Evolutionary conservation across 805 yeast genomes (phyloP), one percentile per base, ranked within the genome.

Genomic region (Saturnispora serradocipensis): DNA sequence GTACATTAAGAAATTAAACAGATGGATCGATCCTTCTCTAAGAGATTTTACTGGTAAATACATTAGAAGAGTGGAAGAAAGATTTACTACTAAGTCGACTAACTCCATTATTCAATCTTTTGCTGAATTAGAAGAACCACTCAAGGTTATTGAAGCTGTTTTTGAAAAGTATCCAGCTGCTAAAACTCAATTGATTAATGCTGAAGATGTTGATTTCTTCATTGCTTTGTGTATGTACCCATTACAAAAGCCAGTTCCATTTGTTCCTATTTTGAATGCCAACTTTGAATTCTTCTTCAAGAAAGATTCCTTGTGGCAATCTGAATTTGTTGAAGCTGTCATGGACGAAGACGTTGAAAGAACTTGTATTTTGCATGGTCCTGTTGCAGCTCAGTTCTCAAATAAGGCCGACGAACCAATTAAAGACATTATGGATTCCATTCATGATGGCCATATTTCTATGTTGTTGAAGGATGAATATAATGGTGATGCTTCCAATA

Each of bases 231-330:
- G 96, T 67, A 76, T 82, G 58, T 82, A 82, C 65, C 96, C 96
- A 61, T 64, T 72, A 55, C 97, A 91, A 74, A 93, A 93, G 73
- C 99, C 99, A 34, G 97, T 89, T 66, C 99, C 99, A 57, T 93
- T 93, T 61, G 90, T 93, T 61, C 99, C 99, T 48, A 86, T 88
- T 20, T 77, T 93, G 68, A 96, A 93, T 66, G 95, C 88, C 59
- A 86, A 88, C 74, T 88, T 93, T 63, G 97, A 93, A 71, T 82
- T 84, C 66, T 93, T 86, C 80, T 93, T 93, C 81, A 93, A 93
- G 82, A 93, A 93, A 75, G 99, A 93, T 71, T 91, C 98, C 30
- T 77, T 93, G 68, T 93, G 99, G 99, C 99, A 93, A 78, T 86
- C 96, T 24, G 98, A 93, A 76, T 91, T 88, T 67, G 79, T 93